These are phyloP conservation scores for Globisporangium middletonii DNA, from an alignment of 352 stramenopile species.

Conservation along the genomic window DNA sequence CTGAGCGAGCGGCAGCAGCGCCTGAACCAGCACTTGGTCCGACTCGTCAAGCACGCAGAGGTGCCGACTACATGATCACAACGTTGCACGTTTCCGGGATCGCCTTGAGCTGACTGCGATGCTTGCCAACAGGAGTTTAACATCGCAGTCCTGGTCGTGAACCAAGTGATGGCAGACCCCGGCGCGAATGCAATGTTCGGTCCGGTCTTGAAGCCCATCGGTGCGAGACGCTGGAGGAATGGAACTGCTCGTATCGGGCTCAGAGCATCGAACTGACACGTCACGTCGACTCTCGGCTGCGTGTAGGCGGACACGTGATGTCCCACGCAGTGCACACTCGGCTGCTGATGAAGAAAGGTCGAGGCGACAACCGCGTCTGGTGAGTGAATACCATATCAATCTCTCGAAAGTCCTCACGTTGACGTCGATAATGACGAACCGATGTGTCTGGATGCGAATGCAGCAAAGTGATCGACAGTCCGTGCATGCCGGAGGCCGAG, in stretches of 20 bases:
- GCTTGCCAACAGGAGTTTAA: constrained; percentile 85
- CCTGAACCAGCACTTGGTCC: constrained; percentile 85
- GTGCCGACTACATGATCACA: constrained; percentile 15
- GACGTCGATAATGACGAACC: background rate
- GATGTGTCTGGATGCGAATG: background rate
- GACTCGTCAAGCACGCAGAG: constrained; percentile 75
- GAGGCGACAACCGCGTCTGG: constrained; percentile 87
- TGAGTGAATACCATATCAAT: constrained; percentile 26
- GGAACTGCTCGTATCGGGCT: background rate
- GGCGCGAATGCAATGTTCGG: constrained; percentile 81
- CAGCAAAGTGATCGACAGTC: constrained; percentile 82
- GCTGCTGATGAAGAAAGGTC: constrained; percentile 91
- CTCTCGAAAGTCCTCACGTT: background rate
- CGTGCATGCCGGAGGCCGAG: constrained; percentile 83
- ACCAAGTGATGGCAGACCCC: constrained; percentile 90
- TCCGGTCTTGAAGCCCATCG: constrained; percentile 78
- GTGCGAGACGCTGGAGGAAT: constrained; percentile 12
- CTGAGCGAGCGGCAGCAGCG: constrained; percentile 84
- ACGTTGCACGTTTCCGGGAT: background rate
- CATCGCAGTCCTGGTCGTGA: constrained; percentile 89
- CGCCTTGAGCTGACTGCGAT: constrained; percentile 1
- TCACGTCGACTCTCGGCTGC: background rate
- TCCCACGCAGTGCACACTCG: constrained; percentile 97
- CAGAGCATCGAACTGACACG: background rate
- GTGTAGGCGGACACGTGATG: constrained; percentile 88